Conservation (phyloP, 2,329 filamentous ascomycete species). For the Pseudogymnoascus sp. region DNA sequence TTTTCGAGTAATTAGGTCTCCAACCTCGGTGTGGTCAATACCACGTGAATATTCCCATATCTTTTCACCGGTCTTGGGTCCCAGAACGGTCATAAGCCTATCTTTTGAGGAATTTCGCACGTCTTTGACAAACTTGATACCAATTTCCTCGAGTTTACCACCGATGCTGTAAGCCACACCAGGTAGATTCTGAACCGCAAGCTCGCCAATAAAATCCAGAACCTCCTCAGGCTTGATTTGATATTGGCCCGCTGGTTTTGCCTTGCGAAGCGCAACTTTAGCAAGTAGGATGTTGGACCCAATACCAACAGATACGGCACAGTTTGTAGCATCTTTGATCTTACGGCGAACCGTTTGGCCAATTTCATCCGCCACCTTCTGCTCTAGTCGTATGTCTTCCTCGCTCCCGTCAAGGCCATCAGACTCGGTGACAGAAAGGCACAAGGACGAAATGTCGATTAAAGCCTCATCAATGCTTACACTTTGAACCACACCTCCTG, state of each 20-base stretch:
- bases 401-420: conserved; percentile 59
- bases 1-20: conserved; percentile 77
- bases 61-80: conserved; percentile 87
- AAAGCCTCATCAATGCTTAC: conserved; percentile 96
- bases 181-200: conserved; percentile 75
- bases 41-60: conserved; percentile 86
- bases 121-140: conserved; percentile 75
- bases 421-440: conserved; percentile 58
- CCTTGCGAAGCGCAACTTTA: conserved; percentile 82
- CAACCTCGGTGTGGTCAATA: conserved; percentile 79
- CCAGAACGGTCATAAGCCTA: conserved; percentile 63
- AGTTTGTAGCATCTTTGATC: conserved; percentile 70
- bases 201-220: conserved; percentile 65
- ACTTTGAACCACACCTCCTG: conserved; percentile 83
- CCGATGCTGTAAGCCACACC: conserved; percentile 90
- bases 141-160: conserved; percentile 80
- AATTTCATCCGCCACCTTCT: conserved; percentile 68
- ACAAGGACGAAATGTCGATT: conserved; percentile 69
- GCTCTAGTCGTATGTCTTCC: conserved; percentile 67
- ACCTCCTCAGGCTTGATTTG: conserved; percentile 79
- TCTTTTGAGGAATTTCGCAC: conserved; percentile 72
- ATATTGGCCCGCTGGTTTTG: conserved; percentile 89
- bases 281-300: conserved; percentile 85
- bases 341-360: conserved; percentile 58
- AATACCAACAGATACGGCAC: conserved; percentile 86